Evolutionary conservation across 768 basidiomycete genomes (phyloP).

Genomic region (Bullera alba): DNA sequence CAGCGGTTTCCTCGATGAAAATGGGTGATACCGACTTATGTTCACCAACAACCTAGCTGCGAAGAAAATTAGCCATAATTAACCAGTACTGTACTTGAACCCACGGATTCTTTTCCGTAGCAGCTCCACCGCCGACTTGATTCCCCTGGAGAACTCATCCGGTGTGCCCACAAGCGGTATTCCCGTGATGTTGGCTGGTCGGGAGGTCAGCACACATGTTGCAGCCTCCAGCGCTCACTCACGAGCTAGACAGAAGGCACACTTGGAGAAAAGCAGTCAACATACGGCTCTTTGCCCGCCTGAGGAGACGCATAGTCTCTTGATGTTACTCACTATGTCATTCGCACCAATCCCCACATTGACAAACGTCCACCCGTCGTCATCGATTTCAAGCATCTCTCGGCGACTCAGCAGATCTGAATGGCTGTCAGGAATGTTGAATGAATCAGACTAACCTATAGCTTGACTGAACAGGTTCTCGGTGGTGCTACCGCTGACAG

Average conservation of each 20-base stretch:
- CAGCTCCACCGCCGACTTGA: slow-evolving; percentile 29
- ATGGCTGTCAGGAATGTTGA: too few relatives aligned
- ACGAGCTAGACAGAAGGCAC: slow-evolving; percentile 40
- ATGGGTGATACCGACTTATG: slow-evolving; percentile 16
- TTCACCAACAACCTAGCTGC: slow-evolving; percentile 37
- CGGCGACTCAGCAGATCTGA: too few relatives aligned
- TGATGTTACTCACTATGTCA: slow-evolving; percentile 36
- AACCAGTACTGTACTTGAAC: neutral
- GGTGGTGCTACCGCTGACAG: slow-evolving; percentile 30
- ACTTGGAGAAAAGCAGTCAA: slow-evolving; percentile 14
- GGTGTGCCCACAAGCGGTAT: slow-evolving; percentile 22
- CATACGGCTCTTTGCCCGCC: too few relatives aligned
- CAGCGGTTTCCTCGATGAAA: too few relatives aligned
- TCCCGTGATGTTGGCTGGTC: slow-evolving; percentile 19
- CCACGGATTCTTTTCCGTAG: slow-evolving; percentile 27
- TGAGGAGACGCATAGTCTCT: neutral
- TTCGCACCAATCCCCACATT: slow-evolving; percentile 43
- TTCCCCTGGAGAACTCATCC: slow-evolving; percentile 26
- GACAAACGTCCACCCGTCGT: slow-evolving; percentile 37
- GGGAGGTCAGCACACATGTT: neutral
- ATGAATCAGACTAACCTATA: slow-evolving; percentile 18
- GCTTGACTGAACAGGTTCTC: slow-evolving; percentile 27
- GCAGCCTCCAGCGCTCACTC: neutral
- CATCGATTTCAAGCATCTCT: slow-evolving; percentile 14
- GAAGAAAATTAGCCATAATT: neutral